Conservation (phyloP, 2,329 filamentous ascomycete genomes). For the Phyllosticta capitalensis region DNA sequence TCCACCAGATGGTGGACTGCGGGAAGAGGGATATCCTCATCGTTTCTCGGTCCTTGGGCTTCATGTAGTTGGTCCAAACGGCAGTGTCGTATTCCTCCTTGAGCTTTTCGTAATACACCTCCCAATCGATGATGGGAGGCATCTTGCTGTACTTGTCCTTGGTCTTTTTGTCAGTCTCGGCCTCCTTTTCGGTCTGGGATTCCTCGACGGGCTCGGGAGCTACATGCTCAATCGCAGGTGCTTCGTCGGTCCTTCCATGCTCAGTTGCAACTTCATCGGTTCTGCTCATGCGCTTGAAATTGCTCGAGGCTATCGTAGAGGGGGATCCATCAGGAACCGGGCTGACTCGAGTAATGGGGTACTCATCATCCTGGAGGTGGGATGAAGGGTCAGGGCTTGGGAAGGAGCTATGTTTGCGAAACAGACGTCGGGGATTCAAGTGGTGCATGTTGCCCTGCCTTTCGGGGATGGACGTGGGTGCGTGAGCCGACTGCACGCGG, state of each 20-base stretch:
- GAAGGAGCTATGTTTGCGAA: constrained; percentile 3
- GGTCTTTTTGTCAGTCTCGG: background rate
- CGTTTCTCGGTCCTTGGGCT: constrained; percentile 72
- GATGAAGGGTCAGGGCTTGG: constrained; percentile 5
- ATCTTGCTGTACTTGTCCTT: constrained; percentile 7
- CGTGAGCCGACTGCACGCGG: too few species aligned
- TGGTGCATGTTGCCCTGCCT: background rate
- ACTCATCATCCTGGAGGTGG: constrained; percentile 19
- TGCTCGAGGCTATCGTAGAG: background rate
- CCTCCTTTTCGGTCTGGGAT: background rate
- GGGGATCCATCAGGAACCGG: background rate
- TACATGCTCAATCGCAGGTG: too few species aligned
- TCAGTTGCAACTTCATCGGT: background rate
- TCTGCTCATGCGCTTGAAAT: background rate
- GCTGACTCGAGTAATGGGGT: constrained; percentile 13
- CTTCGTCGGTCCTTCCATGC: too few species aligned
- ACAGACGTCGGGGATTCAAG: constrained; percentile 4
- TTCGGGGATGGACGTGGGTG: too few species aligned
- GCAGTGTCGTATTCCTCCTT: constrained; percentile 28
- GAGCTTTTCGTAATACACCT: constrained; percentile 14
- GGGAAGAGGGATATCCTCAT: constrained; percentile 64
- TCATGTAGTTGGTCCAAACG: constrained; percentile 75
- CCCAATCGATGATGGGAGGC: constrained; percentile 13
- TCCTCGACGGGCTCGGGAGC: background rate
- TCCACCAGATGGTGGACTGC: constrained; percentile 33